These are phyloP conservation scores for Euphorbia pulcherrima DNA, from an alignment of 345 rosid genomes.

Conservation along the genomic window DNA sequence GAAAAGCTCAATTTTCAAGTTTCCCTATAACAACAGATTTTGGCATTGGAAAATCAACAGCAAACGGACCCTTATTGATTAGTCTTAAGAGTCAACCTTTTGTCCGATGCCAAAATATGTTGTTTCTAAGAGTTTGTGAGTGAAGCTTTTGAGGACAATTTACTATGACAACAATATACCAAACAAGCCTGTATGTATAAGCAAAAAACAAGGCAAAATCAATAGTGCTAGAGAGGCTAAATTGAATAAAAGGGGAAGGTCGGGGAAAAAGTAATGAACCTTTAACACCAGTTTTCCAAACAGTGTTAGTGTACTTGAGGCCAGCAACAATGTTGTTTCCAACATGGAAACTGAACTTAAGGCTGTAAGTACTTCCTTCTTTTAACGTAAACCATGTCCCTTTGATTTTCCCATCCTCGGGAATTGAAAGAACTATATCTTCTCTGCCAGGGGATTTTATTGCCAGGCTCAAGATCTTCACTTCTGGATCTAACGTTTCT, in stretches of 20 bases:
- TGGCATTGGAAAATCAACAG: too few species aligned
- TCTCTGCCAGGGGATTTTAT: conserved; percentile 30
- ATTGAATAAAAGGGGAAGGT: neutral
- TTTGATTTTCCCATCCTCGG: conserved; percentile 24
- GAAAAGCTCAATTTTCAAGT: too few species aligned
- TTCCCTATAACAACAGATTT: too few species aligned
- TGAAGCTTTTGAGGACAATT: too few species aligned
- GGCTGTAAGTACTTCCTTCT: conserved; percentile 34
- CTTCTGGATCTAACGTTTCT: conserved; percentile 33
- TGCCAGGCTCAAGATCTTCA: conserved; percentile 26
- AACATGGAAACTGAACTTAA: conserved; percentile 26
- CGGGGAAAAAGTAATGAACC: conserved; percentile 7
- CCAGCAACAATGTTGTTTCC: conserved; percentile 31
- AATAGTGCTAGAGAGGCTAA: too few species aligned
- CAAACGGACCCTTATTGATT: too few species aligned
- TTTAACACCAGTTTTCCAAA: conserved; percentile 35
- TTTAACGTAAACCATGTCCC: conserved; percentile 33
- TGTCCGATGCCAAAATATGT: too few species aligned
- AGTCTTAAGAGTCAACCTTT: too few species aligned
- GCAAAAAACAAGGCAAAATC: too few species aligned
- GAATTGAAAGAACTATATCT: conserved; percentile 29
- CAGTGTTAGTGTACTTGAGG: conserved; percentile 30
- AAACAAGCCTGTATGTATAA: too few species aligned
- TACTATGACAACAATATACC: too few species aligned
- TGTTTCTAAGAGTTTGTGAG: too few species aligned